Base-by-base conservation (phyloP, 2,329 filamentous ascomycete species). In the Lasiodiplodia citricola region DNA sequence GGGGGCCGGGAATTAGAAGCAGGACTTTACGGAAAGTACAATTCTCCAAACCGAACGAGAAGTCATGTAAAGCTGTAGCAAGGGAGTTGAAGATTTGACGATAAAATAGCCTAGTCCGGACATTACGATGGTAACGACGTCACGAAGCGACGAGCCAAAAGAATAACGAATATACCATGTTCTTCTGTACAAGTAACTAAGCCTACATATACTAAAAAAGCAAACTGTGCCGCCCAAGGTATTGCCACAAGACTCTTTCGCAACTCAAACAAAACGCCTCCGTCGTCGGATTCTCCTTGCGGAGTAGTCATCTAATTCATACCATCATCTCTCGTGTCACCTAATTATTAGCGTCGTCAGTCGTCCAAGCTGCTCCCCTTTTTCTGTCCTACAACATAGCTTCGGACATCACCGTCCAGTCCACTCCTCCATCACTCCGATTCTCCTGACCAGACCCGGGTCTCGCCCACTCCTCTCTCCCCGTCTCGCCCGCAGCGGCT, bases 151-250 rank as follows among this genome's bases (percentile, higher is more conserved):
- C 14, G 38, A 44, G 18, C 23, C 31, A 6, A 28, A 35, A 23
- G 18, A 13, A 11, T 44, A 58, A 25, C 14, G 55, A 37, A 18
- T 25, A n/a, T 13, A 25, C 23, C 10, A 58, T 44, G 4, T 57
- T 35, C 4, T 60, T 13, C 21, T n/a, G 23, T 47, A 35, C 11
- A 28, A 23, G 38, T 6, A 41, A 60, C 21, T 7, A 47, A 38
- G 13, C 44, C 18, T 18, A 44, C 41, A 44, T 7, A 4, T 47
- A 25, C 4, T 16, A 44, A 55, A 21, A 60, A 18, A 18, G 13
- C 6, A 52, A 64, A 52, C 8, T n/a, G n/a, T 52, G 60, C 60
- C 60, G 51, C 60, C 60, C 60, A 38, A 52, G 60, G 60, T 64
- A 64, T 64, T 47, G 38, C 52, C 41, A n/a, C 28, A 64, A 64